Base-by-base conservation (phyloP, 805 yeast genomes). In the Metschnikowia lochheadii region DNA sequence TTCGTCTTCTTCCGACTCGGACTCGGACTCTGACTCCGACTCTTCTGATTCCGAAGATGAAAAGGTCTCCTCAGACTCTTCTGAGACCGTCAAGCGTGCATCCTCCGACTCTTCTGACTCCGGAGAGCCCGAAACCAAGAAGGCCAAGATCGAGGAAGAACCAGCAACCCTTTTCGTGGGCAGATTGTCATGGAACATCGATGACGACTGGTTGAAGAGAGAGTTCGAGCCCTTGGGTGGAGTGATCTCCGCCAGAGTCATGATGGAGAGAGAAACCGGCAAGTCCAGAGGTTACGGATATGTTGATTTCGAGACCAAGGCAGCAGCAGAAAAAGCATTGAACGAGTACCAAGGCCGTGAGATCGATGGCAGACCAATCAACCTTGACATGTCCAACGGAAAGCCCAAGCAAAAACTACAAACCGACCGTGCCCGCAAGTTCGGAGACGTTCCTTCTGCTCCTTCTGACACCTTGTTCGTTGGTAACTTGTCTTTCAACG, bases 221-320 rank as follows among this genome's bases (percentile, higher is more conserved):
- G 97, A 89, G 76, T 94, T 94, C 70, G 90, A 85, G 69, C 81
- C 79, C 55, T 53, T 71, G 55, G 96, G 92, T 47, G 96, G 96
- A 70, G 94, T 90, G 53, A 63, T 81, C 35, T 70, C 84, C 62
- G 97, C 98, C 59, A 85, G 99, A 76, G 96, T 94, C 59, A 89
- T 94, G 69, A 82, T 84, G 72, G 98, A 94, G 74, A 87, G 94
- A 76, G 87, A 86, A 55, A 81, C 95, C 53, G 94, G 91, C 63
- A 87, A 89, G 76, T 89, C 97, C 50, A 85, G 92, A 80, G 99
- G 99, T 71, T 92, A 88, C 80, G 96, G 96, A 69, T 94, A 94
- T 76, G 97, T 94, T 70, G 99, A 94, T 70, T 94, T 94, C 67
- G 89, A 82, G 62, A 73, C 79, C 63, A 82, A 81, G 64, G 80